Base-by-base conservation (phyloP, 1,284 basidiomycete genomes). In the Caloboletus inedulis region DNA sequence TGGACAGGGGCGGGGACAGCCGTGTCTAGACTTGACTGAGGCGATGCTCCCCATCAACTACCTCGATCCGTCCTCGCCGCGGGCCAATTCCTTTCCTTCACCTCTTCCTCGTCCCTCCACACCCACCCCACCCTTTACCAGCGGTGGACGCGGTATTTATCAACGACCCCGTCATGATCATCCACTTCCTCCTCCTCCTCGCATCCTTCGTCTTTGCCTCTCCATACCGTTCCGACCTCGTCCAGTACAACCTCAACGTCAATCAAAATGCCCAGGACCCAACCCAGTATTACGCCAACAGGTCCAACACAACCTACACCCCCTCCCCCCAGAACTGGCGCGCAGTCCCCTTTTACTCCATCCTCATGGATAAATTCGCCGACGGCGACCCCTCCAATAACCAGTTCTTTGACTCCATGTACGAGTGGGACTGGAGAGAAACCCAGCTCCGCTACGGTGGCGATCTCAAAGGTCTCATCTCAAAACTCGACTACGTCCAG, bases 381-480 rank as follows among this genome's bases (percentile, higher is more conserved):
- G 91, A 95, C 64, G 93, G 93, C 7, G 89, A 93, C 66, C 93
- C 93, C 4, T 72, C 82, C 34, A 95, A 95, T 66, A 94, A 95
- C 69, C 89, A 95, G 74, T 94, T 77, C 71, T 95, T 93, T 65
- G 77, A 77, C 27, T 82, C 88, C 27, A 78, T 81, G 66, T 92
- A 77, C 70, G 93, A 96, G 72, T 83, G 79, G 67, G 92, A 95
- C 72, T 87, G 84, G 76, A 77, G 87, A 55, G 92, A 95, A 70
- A 91, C 91, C 3, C 90, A 94, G 65, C 76, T 95, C 19, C 85
- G 93, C 33, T 87, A 82, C 56, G 93, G 93, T 51, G 93, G 93
- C 53, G 93, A 96, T 69, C 77, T 92, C 59, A 81, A 80, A 52
- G 93, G 93, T 54, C 73, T 95, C 57, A 72, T 79, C 49, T 70